phyloP scores from a whole-genome alignment of 129 eudicot genomes.

The Pseudognaphalium luteoalbum region DNA sequence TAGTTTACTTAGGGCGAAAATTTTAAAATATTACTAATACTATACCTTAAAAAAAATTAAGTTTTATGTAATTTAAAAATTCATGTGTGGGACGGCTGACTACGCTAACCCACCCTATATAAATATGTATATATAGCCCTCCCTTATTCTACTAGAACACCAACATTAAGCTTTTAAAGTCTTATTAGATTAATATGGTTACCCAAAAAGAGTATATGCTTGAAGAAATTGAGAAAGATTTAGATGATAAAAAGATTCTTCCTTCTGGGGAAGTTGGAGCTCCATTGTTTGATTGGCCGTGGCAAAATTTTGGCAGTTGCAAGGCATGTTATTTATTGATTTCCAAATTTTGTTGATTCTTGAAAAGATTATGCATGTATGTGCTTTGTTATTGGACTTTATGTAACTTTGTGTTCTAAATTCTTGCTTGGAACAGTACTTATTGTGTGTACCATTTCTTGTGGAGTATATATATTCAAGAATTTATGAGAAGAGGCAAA shows the following conservation, averaged over 20 bases:
- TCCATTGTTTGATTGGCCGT: constrained; percentile 81
- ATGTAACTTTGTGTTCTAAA: not conserved
- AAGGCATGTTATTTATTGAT: constrained; percentile 47
- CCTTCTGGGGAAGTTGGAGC: constrained; percentile 44
- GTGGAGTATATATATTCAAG: constrained; percentile 47
- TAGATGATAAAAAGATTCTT: constrained; percentile 22
- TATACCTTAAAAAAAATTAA: too few species aligned
- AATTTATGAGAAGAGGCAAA: constrained; percentile 35
- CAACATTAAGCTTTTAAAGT: not conserved
- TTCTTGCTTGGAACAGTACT: constrained; percentile 49
- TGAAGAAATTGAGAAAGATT: constrained; percentile 22
- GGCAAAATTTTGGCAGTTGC: constrained; percentile 64
- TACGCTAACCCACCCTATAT: too few species aligned
- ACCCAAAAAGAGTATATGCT: constrained; percentile 7
- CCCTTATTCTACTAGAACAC: not conserved
- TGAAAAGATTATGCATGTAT: not conserved
- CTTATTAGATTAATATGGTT: not conserved
- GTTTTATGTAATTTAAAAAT: too few species aligned
- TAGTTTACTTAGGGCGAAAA: too few species aligned
- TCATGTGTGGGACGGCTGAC: too few species aligned
- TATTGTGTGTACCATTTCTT: constrained; percentile 59
- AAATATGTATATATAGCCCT: not conserved
- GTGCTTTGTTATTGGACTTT: not conserved
- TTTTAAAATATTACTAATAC: too few species aligned
- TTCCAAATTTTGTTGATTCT: constrained; percentile 2